phyloP scores from a whole-genome alignment of 768 basidiomycete genomes.

The Kwoniella sp. region DNA sequence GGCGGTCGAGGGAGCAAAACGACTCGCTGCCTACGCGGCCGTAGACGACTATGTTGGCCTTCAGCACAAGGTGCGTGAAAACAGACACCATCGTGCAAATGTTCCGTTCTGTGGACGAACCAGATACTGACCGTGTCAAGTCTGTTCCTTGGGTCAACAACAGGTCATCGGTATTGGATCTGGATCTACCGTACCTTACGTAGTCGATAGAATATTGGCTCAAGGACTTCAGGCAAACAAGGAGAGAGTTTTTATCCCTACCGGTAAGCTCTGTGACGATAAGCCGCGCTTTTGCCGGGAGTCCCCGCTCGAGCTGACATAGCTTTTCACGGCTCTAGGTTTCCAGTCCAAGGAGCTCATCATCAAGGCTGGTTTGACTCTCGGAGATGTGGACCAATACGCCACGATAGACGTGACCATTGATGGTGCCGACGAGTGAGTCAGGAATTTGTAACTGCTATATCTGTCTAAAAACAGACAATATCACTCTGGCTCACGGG shows the following conservation, averaged over 20 bases:
- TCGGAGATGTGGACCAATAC: slow-evolving; percentile 89
- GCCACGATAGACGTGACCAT: slow-evolving; percentile 91
- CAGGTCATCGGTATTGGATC: slow-evolving; percentile 58
- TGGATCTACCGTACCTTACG: slow-evolving; percentile 83
- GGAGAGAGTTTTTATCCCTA: slow-evolving; percentile 83
- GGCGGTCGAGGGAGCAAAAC: slow-evolving; percentile 77
- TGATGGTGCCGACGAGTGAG: slow-evolving; percentile 95
- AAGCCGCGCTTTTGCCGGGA: too few relatives aligned
- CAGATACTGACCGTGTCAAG: not conserved
- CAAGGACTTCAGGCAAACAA: slow-evolving; percentile 77
- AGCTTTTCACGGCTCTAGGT: slow-evolving; percentile 57
- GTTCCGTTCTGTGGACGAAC: too few relatives aligned
- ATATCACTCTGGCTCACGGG: too few relatives aligned
- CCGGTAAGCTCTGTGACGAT: slow-evolving; percentile 67
- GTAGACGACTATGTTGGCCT: slow-evolving; percentile 84
- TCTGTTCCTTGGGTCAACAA: not conserved
- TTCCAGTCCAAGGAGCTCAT: slow-evolving; percentile 98
- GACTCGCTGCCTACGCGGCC: slow-evolving; percentile 87
- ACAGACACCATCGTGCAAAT: too few relatives aligned
- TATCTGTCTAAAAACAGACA: too few relatives aligned
- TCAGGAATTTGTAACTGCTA: not conserved
- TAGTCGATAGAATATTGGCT: slow-evolving; percentile 87
- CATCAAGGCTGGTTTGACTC: slow-evolving; percentile 69
- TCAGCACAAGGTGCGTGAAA: slow-evolving; percentile 71
- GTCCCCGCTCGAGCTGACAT: slow-evolving; percentile 1